Conservation (phyloP, 2,329 filamentous ascomycete species). For the Fusarium sp. region DNA sequence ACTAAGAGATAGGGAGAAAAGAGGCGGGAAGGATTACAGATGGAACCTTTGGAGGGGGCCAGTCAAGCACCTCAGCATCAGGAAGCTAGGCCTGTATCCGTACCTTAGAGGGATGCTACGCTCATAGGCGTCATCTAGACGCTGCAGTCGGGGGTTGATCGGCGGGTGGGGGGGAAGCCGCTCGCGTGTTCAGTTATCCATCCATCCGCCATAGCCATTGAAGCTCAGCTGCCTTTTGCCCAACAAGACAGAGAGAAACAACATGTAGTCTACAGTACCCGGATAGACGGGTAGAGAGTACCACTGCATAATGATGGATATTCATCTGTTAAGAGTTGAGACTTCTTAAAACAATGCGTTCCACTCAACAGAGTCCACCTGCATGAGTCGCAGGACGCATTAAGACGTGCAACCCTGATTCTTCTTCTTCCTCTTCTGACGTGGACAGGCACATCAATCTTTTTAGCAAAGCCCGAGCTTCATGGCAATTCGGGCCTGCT, state of each 20-base stretch:
- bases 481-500: conserved; percentile 16
- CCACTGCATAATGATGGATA: not conserved
- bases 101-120: conserved; percentile 35
- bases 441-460: conserved; percentile 17
- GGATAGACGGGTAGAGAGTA: conserved; percentile 12
- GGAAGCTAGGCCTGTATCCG: conserved; percentile 27
- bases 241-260: conserved; percentile 12
- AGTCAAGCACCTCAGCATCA: conserved; percentile 10
- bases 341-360: conserved; percentile 22
- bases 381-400: conserved; percentile 30
- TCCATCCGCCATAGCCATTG: conserved; percentile 25
- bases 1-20: conserved; percentile 28
- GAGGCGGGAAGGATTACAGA: conserved; percentile 19
- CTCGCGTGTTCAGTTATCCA: conserved; percentile 38
- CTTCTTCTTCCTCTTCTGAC: conserved; percentile 20
- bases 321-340: conserved; percentile 13
- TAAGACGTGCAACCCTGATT: conserved; percentile 14
- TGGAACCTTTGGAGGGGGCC: conserved; percentile 18
- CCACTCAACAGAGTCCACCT: conserved; percentile 24
- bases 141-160: conserved; percentile 34
- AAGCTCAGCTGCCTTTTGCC: conserved; percentile 32
- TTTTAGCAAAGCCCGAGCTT: not conserved
- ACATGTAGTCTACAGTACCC: not conserved
- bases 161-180: conserved; percentile 29
- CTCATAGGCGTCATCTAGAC: conserved; percentile 38